Conservation (phyloP, 305 asterid genomes). For the Fraxinus floribunda region DNA sequence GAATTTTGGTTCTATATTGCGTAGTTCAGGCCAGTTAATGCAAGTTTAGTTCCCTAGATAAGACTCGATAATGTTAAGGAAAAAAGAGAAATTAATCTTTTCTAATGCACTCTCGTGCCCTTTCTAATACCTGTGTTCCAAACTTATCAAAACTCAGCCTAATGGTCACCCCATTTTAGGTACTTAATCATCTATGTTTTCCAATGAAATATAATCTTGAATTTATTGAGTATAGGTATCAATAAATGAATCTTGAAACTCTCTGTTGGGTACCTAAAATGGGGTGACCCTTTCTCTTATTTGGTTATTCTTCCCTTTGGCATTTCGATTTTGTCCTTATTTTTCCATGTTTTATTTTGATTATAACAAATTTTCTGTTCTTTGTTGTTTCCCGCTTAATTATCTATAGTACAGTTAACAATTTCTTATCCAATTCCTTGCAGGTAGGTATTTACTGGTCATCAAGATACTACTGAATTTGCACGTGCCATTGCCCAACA, state of each 20-base stretch:
- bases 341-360: not conserved
- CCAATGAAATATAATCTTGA: constrained; percentile 37
- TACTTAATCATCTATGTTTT: not conserved
- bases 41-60: too few relatives aligned
- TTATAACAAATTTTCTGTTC: not conserved
- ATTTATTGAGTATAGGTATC: constrained; percentile 32
- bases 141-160: too few relatives aligned
- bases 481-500: constrained; percentile 83
- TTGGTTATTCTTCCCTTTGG: not conserved
- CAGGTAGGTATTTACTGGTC: too few relatives aligned
- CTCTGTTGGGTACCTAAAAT: too few relatives aligned
- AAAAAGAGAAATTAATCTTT: too few relatives aligned
- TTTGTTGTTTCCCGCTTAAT: not conserved
- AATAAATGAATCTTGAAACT: constrained; percentile 15
- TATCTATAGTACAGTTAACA: not conserved
- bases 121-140: too few relatives aligned
- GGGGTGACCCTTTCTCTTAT: not conserved
- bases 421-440: too few relatives aligned
- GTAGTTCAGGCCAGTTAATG: too few relatives aligned
- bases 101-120: too few relatives aligned
- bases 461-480: constrained; percentile 45
- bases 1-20: too few relatives aligned
- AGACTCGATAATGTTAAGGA: too few relatives aligned
- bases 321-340: constrained; percentile 1
- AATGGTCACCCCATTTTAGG: too few relatives aligned